phyloP scores from a whole-genome alignment of 306 rosid species.

The Vicia faba region DNA sequence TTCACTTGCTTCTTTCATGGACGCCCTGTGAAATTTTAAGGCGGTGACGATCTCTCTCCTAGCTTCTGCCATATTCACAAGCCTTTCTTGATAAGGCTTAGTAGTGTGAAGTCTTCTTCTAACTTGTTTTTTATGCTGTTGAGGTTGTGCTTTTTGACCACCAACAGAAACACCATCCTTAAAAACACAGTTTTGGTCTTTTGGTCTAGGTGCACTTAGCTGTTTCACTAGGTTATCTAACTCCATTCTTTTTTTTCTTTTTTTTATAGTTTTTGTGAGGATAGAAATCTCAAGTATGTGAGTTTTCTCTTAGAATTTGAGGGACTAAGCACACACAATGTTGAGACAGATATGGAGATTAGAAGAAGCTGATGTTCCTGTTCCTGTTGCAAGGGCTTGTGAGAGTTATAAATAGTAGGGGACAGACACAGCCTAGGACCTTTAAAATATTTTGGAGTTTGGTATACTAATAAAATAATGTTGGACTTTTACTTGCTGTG shows the following conservation, averaged over 20 bases:
- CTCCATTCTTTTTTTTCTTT: slow-evolving; percentile 48
- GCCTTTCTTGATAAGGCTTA: slow-evolving; percentile 77
- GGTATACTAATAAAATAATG: slow-evolving; percentile 22
- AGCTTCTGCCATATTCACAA: slow-evolving; percentile 89
- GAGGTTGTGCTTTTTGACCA: slow-evolving; percentile 42
- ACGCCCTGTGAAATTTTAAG: slow-evolving; percentile 84
- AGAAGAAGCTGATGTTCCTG: slow-evolving; percentile 49
- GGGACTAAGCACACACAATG: slow-evolving; percentile 58
- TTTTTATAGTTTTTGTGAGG: slow-evolving; percentile 36
- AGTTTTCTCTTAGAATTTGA: slow-evolving; percentile 51
- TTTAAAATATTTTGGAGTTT: slow-evolving; percentile 58
- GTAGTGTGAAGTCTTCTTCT: slow-evolving; percentile 78
- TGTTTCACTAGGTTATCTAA: slow-evolving; percentile 72
- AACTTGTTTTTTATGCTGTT: slow-evolving; percentile 70
- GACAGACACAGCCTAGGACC: slow-evolving; percentile 71
- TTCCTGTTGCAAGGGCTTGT: slow-evolving; percentile 47
- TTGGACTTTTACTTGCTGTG: slow-evolving; percentile 59
- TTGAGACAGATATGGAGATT: slow-evolving; percentile 66
- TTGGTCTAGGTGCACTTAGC: slow-evolving; percentile 57
- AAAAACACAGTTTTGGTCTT: slow-evolving; percentile 38
- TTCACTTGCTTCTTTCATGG: slow-evolving; percentile 77
- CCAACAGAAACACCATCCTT: slow-evolving; percentile 31
- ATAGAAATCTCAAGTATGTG: slow-evolving; percentile 40
- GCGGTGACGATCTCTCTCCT: slow-evolving; percentile 90
- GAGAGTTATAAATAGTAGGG: slow-evolving; percentile 71